Base-by-base conservation (phyloP, 805 yeast species). In the Lipomyces oligophaga region DNA sequence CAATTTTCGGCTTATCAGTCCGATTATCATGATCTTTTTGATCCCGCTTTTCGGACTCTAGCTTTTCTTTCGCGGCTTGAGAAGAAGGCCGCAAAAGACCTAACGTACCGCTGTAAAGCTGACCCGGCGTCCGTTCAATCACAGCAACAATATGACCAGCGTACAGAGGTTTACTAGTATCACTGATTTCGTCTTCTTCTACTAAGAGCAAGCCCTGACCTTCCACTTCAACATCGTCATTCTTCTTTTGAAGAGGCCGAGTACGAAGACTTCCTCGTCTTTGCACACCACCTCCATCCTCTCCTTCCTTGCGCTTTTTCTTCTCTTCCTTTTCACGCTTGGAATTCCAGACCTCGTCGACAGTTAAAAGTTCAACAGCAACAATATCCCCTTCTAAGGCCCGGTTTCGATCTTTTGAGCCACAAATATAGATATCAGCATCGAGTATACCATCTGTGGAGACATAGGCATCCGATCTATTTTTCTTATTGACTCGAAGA, bases 111-210 rank as follows among this genome's bases (percentile, higher is more conserved):
- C 95, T 81, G 63, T 93, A 93, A 45, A 89, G 74, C 65, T 93
- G 98, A 19, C 97, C 97, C 0, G 97, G 96, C 49, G 89, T 88
- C 66, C 98, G 83, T 64, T 93, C 98, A 56, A 93, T 84, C 24
- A 93, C 96, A 1, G 98, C 98, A 55, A 93, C 97, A 45, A 93
- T 95, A 62, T 93, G 98, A 19, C 98, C 98, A 0, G 97, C 97
- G 60, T 90, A 93, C 42, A 93, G 72, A 5, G 98, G 98, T 64
- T 86, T 89, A 58, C 80, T 80, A 35, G 86, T 95, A 63, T 90
- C 97, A 60, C 82, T 85, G 58, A 90, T 85, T 66, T 89, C 96
- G 63, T 90, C 97, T 63, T 93, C 98, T 67, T 93, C 98, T 13
- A 84, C 93, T 43, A 93, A 71, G 37, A 93, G 70, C 54, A 93